Percentiles rank a stretch among this genome's conserved stretches.
Evolutionary conservation across 1,284 basidiomycete species (phyloP).

Genomic region (Irpex sp.): DNA sequence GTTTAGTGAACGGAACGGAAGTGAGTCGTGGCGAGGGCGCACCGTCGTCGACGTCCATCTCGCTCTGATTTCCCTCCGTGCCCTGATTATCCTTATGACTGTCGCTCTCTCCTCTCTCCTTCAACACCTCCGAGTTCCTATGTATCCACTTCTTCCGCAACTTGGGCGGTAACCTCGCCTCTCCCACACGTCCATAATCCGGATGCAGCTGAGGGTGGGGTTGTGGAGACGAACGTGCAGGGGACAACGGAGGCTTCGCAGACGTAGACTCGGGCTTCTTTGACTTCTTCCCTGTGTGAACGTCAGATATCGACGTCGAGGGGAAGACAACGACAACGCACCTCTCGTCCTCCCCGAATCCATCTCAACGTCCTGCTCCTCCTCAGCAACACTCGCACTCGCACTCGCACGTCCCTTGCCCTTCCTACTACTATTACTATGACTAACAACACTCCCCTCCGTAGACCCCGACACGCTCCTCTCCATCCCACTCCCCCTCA

Average conservation of each 20-base stretch:
- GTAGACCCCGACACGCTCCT: neutral
- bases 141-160: constrained; percentile 56
- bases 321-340: neutral
- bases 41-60: constrained; percentile 12
- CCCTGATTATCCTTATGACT: neutral
- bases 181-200: constrained; percentile 10
- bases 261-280: neutral
- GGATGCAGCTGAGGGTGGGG: neutral
- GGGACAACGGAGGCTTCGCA: neutral
- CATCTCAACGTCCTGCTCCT: constrained; percentile 21
- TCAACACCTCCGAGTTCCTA: constrained; percentile 26
- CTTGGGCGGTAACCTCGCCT: constrained; percentile 56
- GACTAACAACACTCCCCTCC: neutral
- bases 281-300: neutral
- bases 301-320: too few relatives aligned
- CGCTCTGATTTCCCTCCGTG: neutral
- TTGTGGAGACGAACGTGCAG: constrained; percentile 5
- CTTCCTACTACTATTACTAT: constrained; percentile 24
- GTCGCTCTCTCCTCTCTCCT: constrained; percentile 18
- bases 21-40: neutral
- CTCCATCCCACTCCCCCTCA: neutral
- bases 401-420: constrained; percentile 26
- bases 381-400: neutral
- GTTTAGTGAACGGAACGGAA: neutral
- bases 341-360: neutral